These are phyloP conservation scores for Phytophthora sp. DNA, from an alignment of 352 stramenopile genomes.

Conservation along the genomic window DNA sequence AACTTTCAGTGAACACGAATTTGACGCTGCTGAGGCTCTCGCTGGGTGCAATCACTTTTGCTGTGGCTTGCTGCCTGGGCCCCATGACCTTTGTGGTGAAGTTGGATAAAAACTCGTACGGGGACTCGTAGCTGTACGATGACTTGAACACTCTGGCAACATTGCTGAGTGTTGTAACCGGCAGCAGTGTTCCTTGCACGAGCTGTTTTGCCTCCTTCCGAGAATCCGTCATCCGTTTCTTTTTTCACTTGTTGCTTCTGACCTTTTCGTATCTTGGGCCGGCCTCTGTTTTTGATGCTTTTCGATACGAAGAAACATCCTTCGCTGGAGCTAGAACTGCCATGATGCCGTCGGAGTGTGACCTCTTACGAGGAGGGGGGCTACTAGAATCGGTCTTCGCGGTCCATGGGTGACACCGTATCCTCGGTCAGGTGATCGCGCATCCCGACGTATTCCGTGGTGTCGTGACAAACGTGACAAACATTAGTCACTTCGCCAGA, in stretches of 20 bases:
- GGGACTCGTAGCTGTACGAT: neutral
- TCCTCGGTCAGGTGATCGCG: too few relatives aligned
- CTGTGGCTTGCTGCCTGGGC: neutral
- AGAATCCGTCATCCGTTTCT: neutral
- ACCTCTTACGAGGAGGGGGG: too few relatives aligned
- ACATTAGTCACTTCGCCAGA: too few relatives aligned
- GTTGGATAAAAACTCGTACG: neutral
- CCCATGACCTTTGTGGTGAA: neutral
- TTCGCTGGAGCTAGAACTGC: neutral
- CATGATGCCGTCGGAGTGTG: too few relatives aligned
- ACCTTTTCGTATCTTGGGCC: neutral
- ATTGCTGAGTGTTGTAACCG: neutral
- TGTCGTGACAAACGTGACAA: too few relatives aligned
- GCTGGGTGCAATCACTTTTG: too few relatives aligned
- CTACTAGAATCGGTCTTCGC: too few relatives aligned
- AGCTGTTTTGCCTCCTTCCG: neutral
- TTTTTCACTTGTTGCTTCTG: neutral
- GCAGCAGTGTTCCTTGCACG: too few relatives aligned
- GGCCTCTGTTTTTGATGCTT: neutral
- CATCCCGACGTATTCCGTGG: too few relatives aligned
- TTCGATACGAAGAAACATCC: neutral
- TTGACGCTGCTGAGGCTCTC: too few relatives aligned
- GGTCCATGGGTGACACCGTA: too few relatives aligned
- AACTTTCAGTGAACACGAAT: too few relatives aligned
- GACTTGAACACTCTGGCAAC: neutral